Percentiles rank a stretch among this genome's conserved stretches.
Evolutionary conservation across 2,329 filamentous ascomycete species (phyloP).

Genomic region (Fusarium oxysporum): DNA sequence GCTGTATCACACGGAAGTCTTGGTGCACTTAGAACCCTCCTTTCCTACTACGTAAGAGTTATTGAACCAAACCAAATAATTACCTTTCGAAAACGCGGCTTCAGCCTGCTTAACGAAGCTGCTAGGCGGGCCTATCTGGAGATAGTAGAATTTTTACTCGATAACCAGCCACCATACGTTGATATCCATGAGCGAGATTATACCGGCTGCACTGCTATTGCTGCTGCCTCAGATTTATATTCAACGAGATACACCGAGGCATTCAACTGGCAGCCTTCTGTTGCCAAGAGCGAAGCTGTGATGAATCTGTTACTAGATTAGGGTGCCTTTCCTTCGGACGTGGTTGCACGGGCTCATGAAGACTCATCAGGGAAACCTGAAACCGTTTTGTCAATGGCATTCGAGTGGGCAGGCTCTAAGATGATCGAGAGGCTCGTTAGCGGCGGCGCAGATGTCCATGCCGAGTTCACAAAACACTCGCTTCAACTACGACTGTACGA

Average conservation of each 20-base stretch:
- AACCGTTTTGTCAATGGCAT: background rate
- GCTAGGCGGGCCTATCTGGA: background rate
- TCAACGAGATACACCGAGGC: background rate
- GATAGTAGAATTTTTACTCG: background rate
- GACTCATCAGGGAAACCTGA: background rate
- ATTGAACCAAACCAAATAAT: background rate
- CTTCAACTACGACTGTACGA: background rate
- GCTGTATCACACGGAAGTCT: background rate
- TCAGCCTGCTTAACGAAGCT: background rate
- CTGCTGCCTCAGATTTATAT: background rate
- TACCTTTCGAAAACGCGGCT: background rate
- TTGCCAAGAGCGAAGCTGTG: background rate
- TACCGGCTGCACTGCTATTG: background rate
- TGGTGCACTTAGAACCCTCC: background rate
- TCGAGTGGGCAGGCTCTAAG: background rate
- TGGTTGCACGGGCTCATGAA: background rate
- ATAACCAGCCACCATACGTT: background rate
- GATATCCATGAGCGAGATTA: background rate
- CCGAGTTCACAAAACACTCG: background rate
- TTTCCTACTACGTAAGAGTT: background rate
- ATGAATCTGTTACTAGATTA: background rate
- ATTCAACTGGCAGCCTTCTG: background rate
- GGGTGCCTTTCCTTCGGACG: background rate
- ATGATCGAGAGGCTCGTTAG: fast-evolving
- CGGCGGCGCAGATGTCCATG: background rate